Percentiles rank a stretch among this genome's conserved stretches.
Evolutionary conservation across 2,329 filamentous ascomycete genomes (phyloP).

Genomic region (Colletotrichum aenigma): DNA sequence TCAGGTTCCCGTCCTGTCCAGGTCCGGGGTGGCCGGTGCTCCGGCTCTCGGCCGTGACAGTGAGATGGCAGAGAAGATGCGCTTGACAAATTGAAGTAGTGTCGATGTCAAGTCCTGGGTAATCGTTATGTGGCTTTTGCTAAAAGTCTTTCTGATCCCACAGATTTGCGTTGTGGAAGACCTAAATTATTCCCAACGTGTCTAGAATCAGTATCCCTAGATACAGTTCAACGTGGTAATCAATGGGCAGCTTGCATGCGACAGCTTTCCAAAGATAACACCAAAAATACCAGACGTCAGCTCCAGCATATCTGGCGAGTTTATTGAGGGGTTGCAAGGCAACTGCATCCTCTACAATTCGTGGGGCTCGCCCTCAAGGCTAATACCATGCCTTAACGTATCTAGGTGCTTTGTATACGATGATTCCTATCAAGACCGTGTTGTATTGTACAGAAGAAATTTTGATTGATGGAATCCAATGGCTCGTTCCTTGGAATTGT

Average conservation of each 20-base stretch:
- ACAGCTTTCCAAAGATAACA: neutral
- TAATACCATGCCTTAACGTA: neutral
- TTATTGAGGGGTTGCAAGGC: neutral
- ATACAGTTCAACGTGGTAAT: neutral
- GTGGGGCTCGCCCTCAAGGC: neutral
- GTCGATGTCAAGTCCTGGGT: neutral
- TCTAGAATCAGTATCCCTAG: neutral
- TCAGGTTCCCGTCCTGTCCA: neutral
- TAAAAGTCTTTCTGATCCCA: neutral
- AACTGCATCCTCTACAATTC: neutral
- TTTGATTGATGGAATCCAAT: constrained; percentile 17
- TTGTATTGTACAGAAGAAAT: neutral
- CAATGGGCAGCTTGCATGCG: neutral
- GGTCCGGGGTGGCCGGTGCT: neutral
- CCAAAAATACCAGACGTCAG: neutral
- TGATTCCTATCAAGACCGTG: neutral
- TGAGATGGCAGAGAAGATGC: neutral
- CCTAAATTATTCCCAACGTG: neutral
- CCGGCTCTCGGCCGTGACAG: neutral
- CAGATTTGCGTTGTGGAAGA: neutral
- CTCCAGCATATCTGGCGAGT: neutral
- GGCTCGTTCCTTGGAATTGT: constrained; percentile 24
- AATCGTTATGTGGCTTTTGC: neutral
- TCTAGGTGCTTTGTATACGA: neutral
- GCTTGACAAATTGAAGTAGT: neutral